phyloP scores from a whole-genome alignment of 345 rosid species.

The Raphanus raphanistrum region DNA sequence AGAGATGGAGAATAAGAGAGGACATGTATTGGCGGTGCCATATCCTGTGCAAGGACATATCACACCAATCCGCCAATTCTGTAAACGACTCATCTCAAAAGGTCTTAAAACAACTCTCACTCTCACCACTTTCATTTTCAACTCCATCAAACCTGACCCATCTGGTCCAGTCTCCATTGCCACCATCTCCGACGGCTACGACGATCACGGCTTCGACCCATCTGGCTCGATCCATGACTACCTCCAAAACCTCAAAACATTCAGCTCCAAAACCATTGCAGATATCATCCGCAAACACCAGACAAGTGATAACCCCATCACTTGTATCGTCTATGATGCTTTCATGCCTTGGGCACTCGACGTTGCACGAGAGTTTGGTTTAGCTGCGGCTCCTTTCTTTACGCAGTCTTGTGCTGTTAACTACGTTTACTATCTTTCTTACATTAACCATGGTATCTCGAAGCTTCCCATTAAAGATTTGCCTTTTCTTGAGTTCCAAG shows the following conservation, averaged over 20 bases:
- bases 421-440: background rate
- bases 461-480: background rate
- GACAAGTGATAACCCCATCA: slow-evolving; percentile 1
- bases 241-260: background rate
- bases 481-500: background rate
- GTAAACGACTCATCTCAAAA: background rate
- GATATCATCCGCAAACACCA: background rate
- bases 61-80: background rate
- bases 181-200: slow-evolving; percentile 14
- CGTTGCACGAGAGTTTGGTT: background rate
- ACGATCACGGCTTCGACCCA: slow-evolving; percentile 7
- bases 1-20: background rate
- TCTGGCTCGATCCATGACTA: background rate
- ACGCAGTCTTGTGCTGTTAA: background rate
- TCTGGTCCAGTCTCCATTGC: slow-evolving; percentile 11
- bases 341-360: slow-evolving; percentile 1
- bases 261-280: background rate
- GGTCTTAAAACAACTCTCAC: background rate
- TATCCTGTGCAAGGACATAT: background rate
- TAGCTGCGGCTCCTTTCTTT: background rate
- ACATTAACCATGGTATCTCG: background rate
- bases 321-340: background rate
- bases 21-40: slow-evolving; percentile 1
- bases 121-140: background rate
- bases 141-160: slow-evolving; percentile 2